Evolutionary conservation across 495 filamentous ascomycete genomes (phyloP).

Genomic region (Amorphotheca resinae): DNA sequence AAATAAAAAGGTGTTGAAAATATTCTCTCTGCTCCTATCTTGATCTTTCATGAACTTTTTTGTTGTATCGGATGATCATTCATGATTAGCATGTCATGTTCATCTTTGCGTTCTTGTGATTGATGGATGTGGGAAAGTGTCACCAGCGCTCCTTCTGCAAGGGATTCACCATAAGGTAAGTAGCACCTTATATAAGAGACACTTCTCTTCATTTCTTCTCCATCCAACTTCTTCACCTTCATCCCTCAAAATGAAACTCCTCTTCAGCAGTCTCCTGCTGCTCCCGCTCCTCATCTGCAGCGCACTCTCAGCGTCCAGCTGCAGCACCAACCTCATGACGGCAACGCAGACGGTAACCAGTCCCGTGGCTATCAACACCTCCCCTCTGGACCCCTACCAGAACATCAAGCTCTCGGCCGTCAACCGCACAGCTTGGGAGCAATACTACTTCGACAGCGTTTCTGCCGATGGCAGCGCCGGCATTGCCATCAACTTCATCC

Average conservation of each 20-base stretch:
- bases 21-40: too few species aligned
- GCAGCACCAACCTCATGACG: not conserved
- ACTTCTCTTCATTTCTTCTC: too few species aligned
- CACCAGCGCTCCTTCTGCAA: too few species aligned
- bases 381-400: not conserved
- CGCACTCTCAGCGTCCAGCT: not conserved
- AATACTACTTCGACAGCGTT: not conserved
- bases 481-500: not conserved
- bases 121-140: too few species aligned
- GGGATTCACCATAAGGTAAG: too few species aligned
- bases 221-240: too few species aligned
- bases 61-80: too few species aligned
- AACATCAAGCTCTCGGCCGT: not conserved
- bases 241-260: not conserved
- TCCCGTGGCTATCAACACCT: not conserved
- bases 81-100: too few species aligned
- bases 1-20: too few species aligned
- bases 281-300: not conserved
- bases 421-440: not conserved
- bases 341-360: not conserved
- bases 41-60: too few species aligned
- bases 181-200: too few species aligned
- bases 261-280: not conserved
- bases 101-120: too few species aligned
- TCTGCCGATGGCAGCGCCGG: not conserved